Evolutionary conservation across 768 basidiomycete genomes (phyloP).

Genomic region (Erythrobasidium yunnanense): DNA sequence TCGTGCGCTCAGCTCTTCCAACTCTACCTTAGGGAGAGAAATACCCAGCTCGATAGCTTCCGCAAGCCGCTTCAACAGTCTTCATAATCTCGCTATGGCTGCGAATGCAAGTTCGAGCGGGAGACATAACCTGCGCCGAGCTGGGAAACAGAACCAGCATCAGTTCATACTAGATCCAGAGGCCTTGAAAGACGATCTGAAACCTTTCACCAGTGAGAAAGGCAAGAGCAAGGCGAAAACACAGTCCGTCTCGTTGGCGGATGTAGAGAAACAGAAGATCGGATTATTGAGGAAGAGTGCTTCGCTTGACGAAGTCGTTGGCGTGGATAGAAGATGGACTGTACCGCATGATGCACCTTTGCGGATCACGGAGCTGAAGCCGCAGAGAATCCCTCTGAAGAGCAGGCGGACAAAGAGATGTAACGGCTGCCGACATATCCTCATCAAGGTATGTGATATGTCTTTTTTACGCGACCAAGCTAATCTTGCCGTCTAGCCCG

Average conservation of each 20-base stretch:
- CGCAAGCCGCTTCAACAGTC: slow-evolving; percentile 33
- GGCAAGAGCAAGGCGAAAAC: background rate
- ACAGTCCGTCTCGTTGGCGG: background rate
- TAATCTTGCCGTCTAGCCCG: slow-evolving; percentile 58
- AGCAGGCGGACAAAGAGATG: slow-evolving; percentile 94
- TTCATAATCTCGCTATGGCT: slow-evolving; percentile 24
- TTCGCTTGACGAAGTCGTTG: slow-evolving; percentile 50
- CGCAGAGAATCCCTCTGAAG: slow-evolving; percentile 79
- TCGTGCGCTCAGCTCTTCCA: slow-evolving; percentile 57
- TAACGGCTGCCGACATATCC: slow-evolving; percentile 81
- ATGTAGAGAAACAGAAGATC: slow-evolving; percentile 49
- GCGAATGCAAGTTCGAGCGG: slow-evolving; percentile 39
- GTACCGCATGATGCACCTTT: background rate
- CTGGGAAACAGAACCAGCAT: too few relatives aligned
- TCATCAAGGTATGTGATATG: slow-evolving; percentile 55
- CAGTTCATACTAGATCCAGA: too few relatives aligned
- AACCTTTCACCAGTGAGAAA: background rate
- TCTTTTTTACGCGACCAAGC: too few relatives aligned
- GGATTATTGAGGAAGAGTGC: slow-evolving; percentile 53
- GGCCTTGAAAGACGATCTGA: slow-evolving; percentile 1
- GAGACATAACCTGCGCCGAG: too few relatives aligned
- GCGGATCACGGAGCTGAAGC: slow-evolving; percentile 44
- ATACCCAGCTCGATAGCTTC: slow-evolving; percentile 40
- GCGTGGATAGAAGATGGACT: background rate
- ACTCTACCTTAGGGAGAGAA: slow-evolving; percentile 76